Evolutionary conservation across 768 basidiomycete genomes (phyloP).

Genomic region (Naganishia vishniacii): DNA sequence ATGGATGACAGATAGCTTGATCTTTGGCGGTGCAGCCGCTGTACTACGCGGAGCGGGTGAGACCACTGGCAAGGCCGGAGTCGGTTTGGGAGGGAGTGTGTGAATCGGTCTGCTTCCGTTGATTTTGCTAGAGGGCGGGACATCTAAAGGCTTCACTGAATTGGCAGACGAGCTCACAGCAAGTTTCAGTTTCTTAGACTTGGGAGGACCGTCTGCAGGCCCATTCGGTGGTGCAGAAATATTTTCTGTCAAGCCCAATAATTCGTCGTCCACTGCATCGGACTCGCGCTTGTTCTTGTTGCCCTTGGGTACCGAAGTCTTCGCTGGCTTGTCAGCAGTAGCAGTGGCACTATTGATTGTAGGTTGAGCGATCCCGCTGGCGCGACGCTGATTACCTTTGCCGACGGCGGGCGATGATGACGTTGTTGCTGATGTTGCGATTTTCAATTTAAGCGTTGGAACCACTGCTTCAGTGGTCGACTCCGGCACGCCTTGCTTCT

Average conservation of each 20-base stretch:
- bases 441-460: constrained; percentile 38
- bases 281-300: neutral
- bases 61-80: no score
- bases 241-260: constrained; percentile 9
- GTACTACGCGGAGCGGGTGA: neutral
- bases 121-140: no score
- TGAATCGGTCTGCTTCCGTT: no score
- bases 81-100: no score
- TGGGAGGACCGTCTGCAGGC: neutral
- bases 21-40: neutral
- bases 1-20: neutral
- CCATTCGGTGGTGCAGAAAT: neutral
- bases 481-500: constrained; percentile 5
- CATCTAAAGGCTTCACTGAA: neutral
- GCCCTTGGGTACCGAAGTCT: neutral
- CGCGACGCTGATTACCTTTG: constrained; percentile 12
- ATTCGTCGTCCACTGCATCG: constrained; percentile 14
- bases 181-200: constrained; percentile 22
- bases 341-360: constrained; percentile 30
- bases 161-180: neutral
- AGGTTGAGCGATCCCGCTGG: constrained; percentile 29
- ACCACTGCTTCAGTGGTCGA: constrained; percentile 1
- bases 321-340: constrained; percentile 28
- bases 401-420: constrained; percentile 1
- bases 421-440: constrained; percentile 34